These are phyloP conservation scores for Plasmodium gonderi DNA, from an alignment of 169 alveolate genomes.

Conservation along the genomic window DNA sequence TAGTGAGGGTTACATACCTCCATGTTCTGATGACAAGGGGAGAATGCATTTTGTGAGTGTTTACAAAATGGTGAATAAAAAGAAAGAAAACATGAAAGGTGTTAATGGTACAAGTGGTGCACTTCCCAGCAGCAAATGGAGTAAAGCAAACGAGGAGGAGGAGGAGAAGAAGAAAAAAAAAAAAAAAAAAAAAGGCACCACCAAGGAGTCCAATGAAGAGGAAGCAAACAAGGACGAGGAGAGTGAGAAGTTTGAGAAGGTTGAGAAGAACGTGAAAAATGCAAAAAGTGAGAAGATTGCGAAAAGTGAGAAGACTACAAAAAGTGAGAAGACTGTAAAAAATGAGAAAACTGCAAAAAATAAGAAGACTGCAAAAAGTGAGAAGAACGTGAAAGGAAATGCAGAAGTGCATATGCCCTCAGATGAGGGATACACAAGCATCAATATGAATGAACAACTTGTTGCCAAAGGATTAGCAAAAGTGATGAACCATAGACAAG, in stretches of 20 bases:
- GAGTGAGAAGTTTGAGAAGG: neutral
- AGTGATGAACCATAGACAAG: conserved; percentile 64
- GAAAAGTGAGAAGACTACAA: neutral
- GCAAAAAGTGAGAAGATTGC: no score
- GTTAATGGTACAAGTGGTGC: neutral
- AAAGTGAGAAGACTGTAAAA: neutral
- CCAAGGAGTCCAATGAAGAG: neutral
- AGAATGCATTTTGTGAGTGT: conserved; percentile 74
- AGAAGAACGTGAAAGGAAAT: no score
- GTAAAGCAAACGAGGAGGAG: neutral
- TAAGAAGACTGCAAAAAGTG: no score
- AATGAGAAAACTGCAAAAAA: no score
- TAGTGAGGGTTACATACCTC: conserved; percentile 75
- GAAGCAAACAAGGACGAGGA: neutral
- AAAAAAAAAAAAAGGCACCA: neutral
- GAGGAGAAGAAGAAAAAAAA: conserved; percentile 3
- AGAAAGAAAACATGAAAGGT: neutral
- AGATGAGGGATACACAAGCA: neutral
- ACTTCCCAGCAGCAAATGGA: neutral
- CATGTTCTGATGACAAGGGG: conserved; percentile 72
- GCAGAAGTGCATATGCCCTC: neutral
- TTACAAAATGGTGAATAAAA: conserved; percentile 30
- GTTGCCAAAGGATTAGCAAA: conserved; percentile 55
- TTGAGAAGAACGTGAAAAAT: neutral
- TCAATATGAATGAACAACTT: conserved; percentile 37